Evolutionary conservation across 345 rosid genomes (phyloP), one percentile per base, ranked within the genome.

Genomic region (Limnanthes douglasii): DNA sequence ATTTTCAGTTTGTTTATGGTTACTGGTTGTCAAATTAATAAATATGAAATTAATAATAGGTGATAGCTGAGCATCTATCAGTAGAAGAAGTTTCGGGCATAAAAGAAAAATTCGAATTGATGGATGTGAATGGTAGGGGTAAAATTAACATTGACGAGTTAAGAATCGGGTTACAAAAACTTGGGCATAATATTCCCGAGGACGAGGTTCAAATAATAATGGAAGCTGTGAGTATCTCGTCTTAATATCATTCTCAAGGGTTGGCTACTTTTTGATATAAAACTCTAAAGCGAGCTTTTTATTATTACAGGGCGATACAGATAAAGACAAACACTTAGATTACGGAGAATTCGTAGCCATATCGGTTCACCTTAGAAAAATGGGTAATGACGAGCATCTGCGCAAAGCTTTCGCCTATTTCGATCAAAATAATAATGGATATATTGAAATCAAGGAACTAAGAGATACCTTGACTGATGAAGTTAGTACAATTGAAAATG

Each of bases 41-140:
- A 25, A 36, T 31, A 16, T 26, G 17, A 31, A 36, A 29, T 47
- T 15, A n/a, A 23, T 12, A 43, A 33, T 43, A 90, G 98, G 94
- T 85, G 32, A 63, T 92, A 46, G 99, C 99, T 21, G 86, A 92
- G 69, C 94, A 80, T 64, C 66, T 92, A 54, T 78, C 96, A 0
- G 80, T 70, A 25, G 96, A 92, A 62, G 99, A 92, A 65, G 93
- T 72, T 18, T 94, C 96, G 4, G 96, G 88, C 58, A 62, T 92
- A 67, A 81, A 60, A 65, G 96, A 85, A 34, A 85, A 76, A 15
- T 92, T 92, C 55, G 69, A 69, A 59, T 15, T 64, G 43, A 80
- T 92, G 94, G 99, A 92, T 54, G 73, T 72, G 14, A 50, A 28
- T 49, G 69, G 69, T 36, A 81, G 65, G 46, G 99, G 99, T 50